phyloP scores from a whole-genome alignment of 2,329 filamentous ascomycete species.

The Colletotrichum musae region DNA sequence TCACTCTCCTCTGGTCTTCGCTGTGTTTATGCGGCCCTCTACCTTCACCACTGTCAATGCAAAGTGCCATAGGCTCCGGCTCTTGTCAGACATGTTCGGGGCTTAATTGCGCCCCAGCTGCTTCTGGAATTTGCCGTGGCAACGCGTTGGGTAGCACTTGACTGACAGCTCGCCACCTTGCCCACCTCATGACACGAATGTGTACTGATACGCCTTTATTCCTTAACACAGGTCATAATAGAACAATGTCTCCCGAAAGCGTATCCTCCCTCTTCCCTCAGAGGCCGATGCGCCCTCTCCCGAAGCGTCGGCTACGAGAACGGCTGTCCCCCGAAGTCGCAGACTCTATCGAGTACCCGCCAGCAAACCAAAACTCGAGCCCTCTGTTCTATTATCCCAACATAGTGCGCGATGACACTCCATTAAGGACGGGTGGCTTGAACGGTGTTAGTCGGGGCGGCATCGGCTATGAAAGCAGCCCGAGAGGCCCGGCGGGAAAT shows the following conservation, averaged over 20 bases:
- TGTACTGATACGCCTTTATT: conserved; percentile 26
- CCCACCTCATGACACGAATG: conserved; percentile 15
- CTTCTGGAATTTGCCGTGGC: conserved; percentile 26
- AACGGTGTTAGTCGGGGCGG: conserved; percentile 19
- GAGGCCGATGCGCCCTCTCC: conserved; percentile 92
- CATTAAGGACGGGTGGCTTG: conserved; percentile 47
- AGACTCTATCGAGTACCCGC: conserved; percentile 85
- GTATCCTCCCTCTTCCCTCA: conserved; percentile 87
- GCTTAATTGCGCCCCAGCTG: not conserved
- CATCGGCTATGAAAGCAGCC: conserved; percentile 42
- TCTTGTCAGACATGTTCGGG: too few species aligned
- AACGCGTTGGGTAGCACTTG: conserved; percentile 18
- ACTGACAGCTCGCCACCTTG: conserved; percentile 10
- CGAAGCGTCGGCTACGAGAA: conserved; percentile 89
- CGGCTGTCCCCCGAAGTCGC: conserved; percentile 88
- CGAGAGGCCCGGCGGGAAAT: conserved; percentile 59
- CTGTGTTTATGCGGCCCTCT: conserved; percentile 48
- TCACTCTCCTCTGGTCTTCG: conserved; percentile 44
- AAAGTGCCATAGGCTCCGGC: not conserved
- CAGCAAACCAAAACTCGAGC: conserved; percentile 77
- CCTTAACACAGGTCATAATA: conserved; percentile 57
- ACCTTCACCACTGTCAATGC: conserved; percentile 16
- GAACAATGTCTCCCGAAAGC: conserved; percentile 79
- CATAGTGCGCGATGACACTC: conserved; percentile 41
- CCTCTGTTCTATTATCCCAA: conserved; percentile 82